These are phyloP conservation scores for Aspergillus neotritici DNA, from an alignment of 2,329 filamentous ascomycete genomes.

Conservation along the genomic window DNA sequence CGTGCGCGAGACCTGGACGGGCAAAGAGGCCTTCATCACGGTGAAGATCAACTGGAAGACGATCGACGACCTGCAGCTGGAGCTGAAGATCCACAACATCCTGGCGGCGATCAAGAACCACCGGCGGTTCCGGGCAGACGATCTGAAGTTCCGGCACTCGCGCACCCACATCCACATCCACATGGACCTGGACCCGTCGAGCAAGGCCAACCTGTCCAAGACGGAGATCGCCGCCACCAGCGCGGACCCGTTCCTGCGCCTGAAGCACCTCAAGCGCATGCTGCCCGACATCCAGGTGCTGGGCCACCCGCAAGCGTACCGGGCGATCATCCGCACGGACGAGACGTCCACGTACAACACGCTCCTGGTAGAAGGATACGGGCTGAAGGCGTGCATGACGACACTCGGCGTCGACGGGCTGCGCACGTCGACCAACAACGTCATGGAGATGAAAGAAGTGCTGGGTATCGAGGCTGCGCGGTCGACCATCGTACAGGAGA, in stretches of 20 bases:
- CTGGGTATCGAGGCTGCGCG: slow-evolving; percentile 94
- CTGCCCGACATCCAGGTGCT: slow-evolving; percentile 81
- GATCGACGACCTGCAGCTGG: slow-evolving; percentile 74
- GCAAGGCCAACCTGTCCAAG: slow-evolving; percentile 33
- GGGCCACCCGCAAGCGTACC: slow-evolving; percentile 76
- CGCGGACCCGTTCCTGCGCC: slow-evolving; percentile 49
- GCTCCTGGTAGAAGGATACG: slow-evolving; percentile 87
- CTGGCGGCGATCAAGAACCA: slow-evolving; percentile 68
- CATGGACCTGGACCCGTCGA: slow-evolving; percentile 47
- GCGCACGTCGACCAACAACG: slow-evolving; percentile 69
- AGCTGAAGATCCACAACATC: slow-evolving; percentile 69
- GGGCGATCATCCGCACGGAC: slow-evolving; percentile 82
- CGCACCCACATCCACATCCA: slow-evolving; percentile 63
- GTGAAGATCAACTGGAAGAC: slow-evolving; percentile 76
- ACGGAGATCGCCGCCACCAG: slow-evolving; percentile 41
- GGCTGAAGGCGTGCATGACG: slow-evolving; percentile 81
- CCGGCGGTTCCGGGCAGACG: slow-evolving; percentile 65
- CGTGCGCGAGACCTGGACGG: slow-evolving; percentile 85
- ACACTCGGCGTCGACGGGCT: slow-evolving; percentile 84
- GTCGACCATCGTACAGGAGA: slow-evolving; percentile 82
- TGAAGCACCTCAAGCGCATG: slow-evolving; percentile 77
- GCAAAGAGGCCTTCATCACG: slow-evolving; percentile 67
- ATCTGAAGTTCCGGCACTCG: slow-evolving; percentile 54
- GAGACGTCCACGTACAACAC: slow-evolving; percentile 65
- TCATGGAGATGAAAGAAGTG: slow-evolving; percentile 82